These are phyloP conservation scores for Diaporthe aspalathi DNA, from an alignment of 2,329 filamentous ascomycete genomes.

Conservation along the genomic window DNA sequence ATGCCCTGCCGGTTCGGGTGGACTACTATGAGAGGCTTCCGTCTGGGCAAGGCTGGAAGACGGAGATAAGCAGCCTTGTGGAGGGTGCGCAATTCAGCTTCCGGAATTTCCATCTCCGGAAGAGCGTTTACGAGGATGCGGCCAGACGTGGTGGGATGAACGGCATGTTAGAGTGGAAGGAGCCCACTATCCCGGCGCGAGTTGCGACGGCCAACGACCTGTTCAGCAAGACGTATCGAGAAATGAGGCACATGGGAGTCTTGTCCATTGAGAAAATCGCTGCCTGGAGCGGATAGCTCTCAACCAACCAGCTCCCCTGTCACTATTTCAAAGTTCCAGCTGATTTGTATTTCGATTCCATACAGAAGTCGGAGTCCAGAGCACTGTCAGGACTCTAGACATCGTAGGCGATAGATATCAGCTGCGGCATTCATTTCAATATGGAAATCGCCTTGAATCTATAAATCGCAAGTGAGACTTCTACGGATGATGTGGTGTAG, in stretches of 20 bases:
- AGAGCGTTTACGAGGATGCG: slow-evolving; percentile 45
- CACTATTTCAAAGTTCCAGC: not conserved
- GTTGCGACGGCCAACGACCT: slow-evolving; percentile 15
- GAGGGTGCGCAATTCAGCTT: slow-evolving; percentile 43
- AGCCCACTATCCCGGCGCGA: slow-evolving; percentile 41
- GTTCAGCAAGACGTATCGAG: slow-evolving; percentile 26
- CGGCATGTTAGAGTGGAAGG: slow-evolving; percentile 44
- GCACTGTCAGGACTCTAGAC: too few species aligned
- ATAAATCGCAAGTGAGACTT: too few species aligned
- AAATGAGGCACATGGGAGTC: slow-evolving; percentile 27
- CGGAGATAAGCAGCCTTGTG: slow-evolving; percentile 22
- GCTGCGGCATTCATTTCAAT: not conserved
- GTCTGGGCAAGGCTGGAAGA: slow-evolving; percentile 37
- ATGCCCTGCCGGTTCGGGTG: slow-evolving; percentile 17
- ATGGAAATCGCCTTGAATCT: not conserved
- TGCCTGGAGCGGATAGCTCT: not conserved
- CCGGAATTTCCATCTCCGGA: slow-evolving; percentile 45
- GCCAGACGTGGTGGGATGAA: slow-evolving; percentile 46
- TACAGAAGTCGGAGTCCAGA: too few species aligned
- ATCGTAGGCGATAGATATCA: not conserved
- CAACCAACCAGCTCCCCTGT: too few species aligned
- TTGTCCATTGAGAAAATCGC: slow-evolving; percentile 34
- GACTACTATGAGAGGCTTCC: slow-evolving; percentile 34
- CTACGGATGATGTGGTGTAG: not conserved
- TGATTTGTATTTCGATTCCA: not conserved